phyloP scores from a whole-genome alignment of 305 asterid genomes.

The Solanum hybrid region DNA sequence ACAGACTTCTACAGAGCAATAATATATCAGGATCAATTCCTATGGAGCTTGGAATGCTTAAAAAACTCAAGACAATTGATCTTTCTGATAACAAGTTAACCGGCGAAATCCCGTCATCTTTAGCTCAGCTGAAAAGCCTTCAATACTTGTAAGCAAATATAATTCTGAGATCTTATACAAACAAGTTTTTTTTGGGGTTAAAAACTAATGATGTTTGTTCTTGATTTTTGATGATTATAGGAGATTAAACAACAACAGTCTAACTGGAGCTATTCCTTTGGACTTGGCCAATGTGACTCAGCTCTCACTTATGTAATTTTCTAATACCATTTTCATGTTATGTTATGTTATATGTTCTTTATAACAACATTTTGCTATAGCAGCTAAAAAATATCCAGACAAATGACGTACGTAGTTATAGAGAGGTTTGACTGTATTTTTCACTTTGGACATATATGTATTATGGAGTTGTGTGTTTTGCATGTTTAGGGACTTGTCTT shows the following conservation, averaged over 20 bases:
- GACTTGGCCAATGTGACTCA: constrained; percentile 64
- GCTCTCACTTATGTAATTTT: constrained; percentile 58
- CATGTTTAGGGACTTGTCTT: constrained; percentile 71
- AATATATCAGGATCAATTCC: constrained; percentile 33
- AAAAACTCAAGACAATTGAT: constrained; percentile 33
- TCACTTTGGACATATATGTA: neutral
- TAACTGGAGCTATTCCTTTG: constrained; percentile 60
- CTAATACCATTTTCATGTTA: constrained; percentile 6
- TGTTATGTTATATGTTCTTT: neutral
- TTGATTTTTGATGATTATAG: constrained; percentile 25
- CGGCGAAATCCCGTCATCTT: constrained; percentile 29
- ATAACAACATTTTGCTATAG: neutral
- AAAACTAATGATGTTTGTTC: neutral
- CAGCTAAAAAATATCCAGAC: neutral
- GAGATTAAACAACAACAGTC: constrained; percentile 79
- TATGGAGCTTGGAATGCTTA: constrained; percentile 30
- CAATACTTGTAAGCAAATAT: constrained; percentile 53
- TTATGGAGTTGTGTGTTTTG: neutral
- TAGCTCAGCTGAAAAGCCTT: constrained; percentile 25
- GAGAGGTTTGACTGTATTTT: neutral
- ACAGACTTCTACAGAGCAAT: constrained; percentile 32
- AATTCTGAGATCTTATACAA: neutral
- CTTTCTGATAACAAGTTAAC: constrained; percentile 28
- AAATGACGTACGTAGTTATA: neutral
- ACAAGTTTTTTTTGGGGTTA: neutral